Evolutionary conservation across 2,329 filamentous ascomycete species (phyloP).

Genomic region (Aspergillus terreus): DNA sequence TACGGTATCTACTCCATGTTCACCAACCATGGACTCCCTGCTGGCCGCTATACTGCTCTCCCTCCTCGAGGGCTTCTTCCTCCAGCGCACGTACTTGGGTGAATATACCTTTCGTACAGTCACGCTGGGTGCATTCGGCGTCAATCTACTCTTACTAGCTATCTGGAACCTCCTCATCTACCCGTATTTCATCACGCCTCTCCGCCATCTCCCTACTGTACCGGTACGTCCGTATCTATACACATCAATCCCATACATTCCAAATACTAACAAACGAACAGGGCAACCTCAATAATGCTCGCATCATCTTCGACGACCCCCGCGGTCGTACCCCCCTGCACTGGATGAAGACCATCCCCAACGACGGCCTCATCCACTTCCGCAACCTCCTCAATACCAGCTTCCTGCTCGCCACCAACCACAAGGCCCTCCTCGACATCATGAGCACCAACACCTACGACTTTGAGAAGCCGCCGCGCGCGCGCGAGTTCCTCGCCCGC

Average conservation of each 20-base stretch:
- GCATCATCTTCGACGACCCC: constrained; percentile 32
- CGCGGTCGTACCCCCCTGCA: constrained; percentile 27
- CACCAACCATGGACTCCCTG: constrained; percentile 11
- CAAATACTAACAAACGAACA: constrained; percentile 1
- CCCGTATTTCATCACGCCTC: constrained; percentile 48
- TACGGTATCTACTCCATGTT: constrained; percentile 1
- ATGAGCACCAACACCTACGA: constrained; percentile 53
- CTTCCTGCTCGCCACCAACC: constrained; percentile 29
- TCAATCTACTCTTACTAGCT: constrained; percentile 22
- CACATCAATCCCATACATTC: background rate
- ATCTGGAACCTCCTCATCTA: constrained; percentile 46
- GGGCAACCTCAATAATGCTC: constrained; percentile 24
- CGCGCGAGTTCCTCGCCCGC: constrained; percentile 43
- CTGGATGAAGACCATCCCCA: constrained; percentile 53
- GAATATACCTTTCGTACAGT: constrained; percentile 23
- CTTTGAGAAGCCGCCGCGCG: constrained; percentile 48
- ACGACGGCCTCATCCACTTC: constrained; percentile 55
- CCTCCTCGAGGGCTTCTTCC: constrained; percentile 25
- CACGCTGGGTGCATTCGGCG: constrained; percentile 16
- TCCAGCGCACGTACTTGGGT: constrained; percentile 24
- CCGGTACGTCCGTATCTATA: constrained; percentile 28
- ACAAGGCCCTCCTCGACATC: constrained; percentile 47
- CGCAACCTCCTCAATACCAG: constrained; percentile 43
- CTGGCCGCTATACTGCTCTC: constrained; percentile 12
- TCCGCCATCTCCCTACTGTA: constrained; percentile 49